These are phyloP conservation scores for Saccharomycopsis crataegensis DNA, from an alignment of 1,139 yeast genomes.

Conservation along the genomic window DNA sequence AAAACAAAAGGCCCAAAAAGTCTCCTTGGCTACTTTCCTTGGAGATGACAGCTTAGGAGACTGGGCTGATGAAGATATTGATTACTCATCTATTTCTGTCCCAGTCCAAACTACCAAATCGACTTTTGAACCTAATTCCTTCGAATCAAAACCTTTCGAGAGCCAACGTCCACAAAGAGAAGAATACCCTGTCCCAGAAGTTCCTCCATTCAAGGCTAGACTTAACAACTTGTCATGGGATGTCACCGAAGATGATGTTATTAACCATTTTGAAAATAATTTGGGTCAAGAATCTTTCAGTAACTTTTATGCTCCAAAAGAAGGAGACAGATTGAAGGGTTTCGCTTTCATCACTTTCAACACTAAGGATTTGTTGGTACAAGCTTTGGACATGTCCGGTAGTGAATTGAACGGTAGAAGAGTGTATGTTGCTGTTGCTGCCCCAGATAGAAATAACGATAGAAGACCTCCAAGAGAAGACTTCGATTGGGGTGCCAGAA, in stretches of 20 bases:
- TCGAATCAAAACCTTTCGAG: slow-evolving; percentile 23
- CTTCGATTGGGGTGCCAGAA: slow-evolving; percentile 48
- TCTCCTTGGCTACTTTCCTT: slow-evolving; percentile 50
- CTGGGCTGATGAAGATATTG: slow-evolving; percentile 77
- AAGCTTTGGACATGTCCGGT: slow-evolving; percentile 59
- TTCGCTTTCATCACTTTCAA: slow-evolving; percentile 80
- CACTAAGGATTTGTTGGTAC: slow-evolving; percentile 59
- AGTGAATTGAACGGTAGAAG: slow-evolving; percentile 67
- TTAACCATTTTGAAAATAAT: slow-evolving; percentile 60
- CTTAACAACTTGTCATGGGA: slow-evolving; percentile 85
- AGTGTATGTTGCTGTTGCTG: slow-evolving; percentile 83
- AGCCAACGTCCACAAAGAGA: slow-evolving; percentile 24
- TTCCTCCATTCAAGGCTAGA: slow-evolving; percentile 87
- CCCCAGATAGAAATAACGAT: slow-evolving; percentile 58
- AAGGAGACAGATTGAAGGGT: slow-evolving; percentile 63
- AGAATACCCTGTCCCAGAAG: slow-evolving; percentile 83
- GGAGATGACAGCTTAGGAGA: slow-evolving; percentile 35
- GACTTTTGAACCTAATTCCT: slow-evolving; percentile 23
- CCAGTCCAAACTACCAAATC: slow-evolving; percentile 32
- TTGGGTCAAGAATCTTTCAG: slow-evolving; percentile 52
- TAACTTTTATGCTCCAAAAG: slow-evolving; percentile 57
- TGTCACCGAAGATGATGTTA: slow-evolving; percentile 56
- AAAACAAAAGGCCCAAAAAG: slow-evolving; percentile 39
- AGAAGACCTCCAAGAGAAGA: slow-evolving; percentile 32
- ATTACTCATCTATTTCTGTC: slow-evolving; percentile 55